phyloP scores from a whole-genome alignment of 768 basidiomycete species.

The Leccinum subgranulosum region DNA sequence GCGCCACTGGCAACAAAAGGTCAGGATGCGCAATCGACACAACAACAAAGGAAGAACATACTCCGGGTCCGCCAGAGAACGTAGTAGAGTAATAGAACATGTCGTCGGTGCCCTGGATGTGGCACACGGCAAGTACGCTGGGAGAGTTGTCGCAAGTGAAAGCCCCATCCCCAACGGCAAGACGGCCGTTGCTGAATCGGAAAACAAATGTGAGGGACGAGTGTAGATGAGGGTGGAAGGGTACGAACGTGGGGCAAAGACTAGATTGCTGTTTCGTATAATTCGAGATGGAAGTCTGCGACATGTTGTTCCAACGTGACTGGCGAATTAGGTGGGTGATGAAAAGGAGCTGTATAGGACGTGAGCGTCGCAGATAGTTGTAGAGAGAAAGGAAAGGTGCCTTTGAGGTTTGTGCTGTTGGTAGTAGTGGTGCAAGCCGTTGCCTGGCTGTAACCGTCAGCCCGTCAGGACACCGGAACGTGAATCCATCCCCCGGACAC shows the following conservation, averaged over 20 bases:
- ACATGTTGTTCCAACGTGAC: conserved; percentile 88
- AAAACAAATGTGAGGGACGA: conserved; percentile 13
- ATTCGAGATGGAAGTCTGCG: conserved; percentile 70
- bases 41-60: conserved; percentile 35
- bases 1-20: conserved; percentile 63
- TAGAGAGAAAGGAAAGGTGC: not conserved
- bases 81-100: conserved; percentile 92
- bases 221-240: not conserved
- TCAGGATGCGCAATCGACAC: not conserved
- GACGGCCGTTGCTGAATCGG: conserved; percentile 81
- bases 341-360: not conserved
- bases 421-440: conserved; percentile 14
- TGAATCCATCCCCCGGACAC: conserved; percentile 18
- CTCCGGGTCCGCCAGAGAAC: conserved; percentile 92
- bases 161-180: conserved; percentile 98
- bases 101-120: conserved; percentile 73
- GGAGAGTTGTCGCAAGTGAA: conserved; percentile 71
- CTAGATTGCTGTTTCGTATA: conserved; percentile 77
- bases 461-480: not conserved
- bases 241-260: conserved; percentile 87
- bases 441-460: not conserved
- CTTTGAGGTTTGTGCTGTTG: conserved; percentile 5
- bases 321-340: conserved; percentile 12
- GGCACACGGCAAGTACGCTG: conserved; percentile 83
- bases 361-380: not conserved